A percentile compares a stretch with the other conserved stretches of the same genome.
Evolutionary conservation across 2,329 filamentous ascomycete genomes (phyloP).

Genomic region (Colletotrichum noveboracense): DNA sequence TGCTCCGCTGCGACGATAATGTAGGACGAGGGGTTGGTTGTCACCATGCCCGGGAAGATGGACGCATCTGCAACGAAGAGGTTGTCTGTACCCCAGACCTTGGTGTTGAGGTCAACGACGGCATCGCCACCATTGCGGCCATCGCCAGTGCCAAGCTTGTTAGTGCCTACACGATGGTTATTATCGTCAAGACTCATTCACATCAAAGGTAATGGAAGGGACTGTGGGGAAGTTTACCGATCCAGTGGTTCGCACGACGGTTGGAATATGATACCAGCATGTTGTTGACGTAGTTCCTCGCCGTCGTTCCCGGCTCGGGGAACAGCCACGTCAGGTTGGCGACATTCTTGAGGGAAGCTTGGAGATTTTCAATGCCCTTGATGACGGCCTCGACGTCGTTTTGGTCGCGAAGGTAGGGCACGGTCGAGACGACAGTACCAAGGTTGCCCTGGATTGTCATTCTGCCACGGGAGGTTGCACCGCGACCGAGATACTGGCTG

Average conservation of each 20-base stretch:
- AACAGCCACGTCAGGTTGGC: conserved; percentile 61
- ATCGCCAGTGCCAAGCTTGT: conserved; percentile 64
- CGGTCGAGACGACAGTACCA: conserved; percentile 61
- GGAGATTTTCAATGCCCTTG: conserved; percentile 65
- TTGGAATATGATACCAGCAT: conserved; percentile 45
- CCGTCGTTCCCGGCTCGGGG: conserved; percentile 55
- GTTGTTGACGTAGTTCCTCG: conserved; percentile 60
- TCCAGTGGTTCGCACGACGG: conserved; percentile 57
- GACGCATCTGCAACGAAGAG: conserved; percentile 72
- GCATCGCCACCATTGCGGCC: conserved; percentile 59
- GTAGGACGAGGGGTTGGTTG: conserved; percentile 70
- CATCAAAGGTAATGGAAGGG: accelerated
- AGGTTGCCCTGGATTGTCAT: conserved; percentile 65
- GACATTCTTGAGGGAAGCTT: conserved; percentile 57
- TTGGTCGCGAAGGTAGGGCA: conserved; percentile 64
- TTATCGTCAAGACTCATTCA: neutral
- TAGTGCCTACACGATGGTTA: conserved; percentile 45
- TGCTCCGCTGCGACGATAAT: conserved; percentile 70
- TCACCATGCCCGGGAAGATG: conserved; percentile 73
- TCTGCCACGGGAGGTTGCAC: conserved; percentile 64
- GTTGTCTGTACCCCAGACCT: conserved; percentile 72
- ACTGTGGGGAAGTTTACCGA: conserved; percentile 31
- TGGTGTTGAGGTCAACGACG: conserved; percentile 68
- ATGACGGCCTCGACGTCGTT: conserved; percentile 69
- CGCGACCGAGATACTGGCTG: conserved; percentile 68